phyloP scores from a whole-genome alignment of 202 grass and related monocot genomes.

The Schoenoplectus triqueter region DNA sequence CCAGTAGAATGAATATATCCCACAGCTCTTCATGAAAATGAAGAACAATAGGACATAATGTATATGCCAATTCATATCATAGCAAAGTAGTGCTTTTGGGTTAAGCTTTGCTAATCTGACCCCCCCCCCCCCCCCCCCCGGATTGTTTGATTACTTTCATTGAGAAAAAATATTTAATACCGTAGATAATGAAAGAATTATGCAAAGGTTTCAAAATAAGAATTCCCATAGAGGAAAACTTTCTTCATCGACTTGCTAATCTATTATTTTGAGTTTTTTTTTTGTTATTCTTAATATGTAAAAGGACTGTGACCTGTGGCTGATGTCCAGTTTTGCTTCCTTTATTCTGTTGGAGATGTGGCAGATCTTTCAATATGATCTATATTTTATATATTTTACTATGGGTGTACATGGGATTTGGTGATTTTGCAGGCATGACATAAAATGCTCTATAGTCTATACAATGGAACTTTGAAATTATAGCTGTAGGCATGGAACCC shows the following conservation, averaged over 20 bases:
- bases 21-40: not conserved
- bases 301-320: no score
- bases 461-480: not conserved
- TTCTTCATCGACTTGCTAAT: no score
- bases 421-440: not conserved
- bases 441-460: not conserved
- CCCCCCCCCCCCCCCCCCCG: no score
- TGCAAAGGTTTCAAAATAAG: no score
- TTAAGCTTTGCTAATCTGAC: no score
- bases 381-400: not conserved
- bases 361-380: not conserved
- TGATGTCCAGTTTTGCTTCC: not conserved
- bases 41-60: constrained; percentile 9
- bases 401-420: not conserved
- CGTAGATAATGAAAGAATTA: no score
- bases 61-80: not conserved
- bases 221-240: no score
- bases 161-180: no score
- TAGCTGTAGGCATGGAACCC: not conserved
- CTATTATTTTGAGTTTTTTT: no score
- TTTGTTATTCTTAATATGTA: no score
- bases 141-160: no score
- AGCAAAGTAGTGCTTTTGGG: not conserved
- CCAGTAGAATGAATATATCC: constrained; percentile 12
- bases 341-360: not conserved